Evolutionary conservation across 345 rosid genomes (phyloP).

Genomic region (Populus simonii): DNA sequence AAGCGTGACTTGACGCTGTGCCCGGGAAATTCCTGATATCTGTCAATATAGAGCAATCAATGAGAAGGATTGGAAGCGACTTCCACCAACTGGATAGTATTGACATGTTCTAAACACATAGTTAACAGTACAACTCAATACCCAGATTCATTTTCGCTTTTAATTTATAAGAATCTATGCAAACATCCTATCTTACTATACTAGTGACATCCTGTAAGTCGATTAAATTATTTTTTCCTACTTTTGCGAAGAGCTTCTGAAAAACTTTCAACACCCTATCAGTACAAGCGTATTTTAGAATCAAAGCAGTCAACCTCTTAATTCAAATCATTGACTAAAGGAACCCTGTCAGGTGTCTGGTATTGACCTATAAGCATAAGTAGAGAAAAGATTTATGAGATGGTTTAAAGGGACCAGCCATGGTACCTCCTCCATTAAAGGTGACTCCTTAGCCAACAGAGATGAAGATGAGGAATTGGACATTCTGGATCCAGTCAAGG

Average conservation of each 20-base stretch:
- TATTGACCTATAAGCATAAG: not conserved
- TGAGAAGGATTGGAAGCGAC: slow-evolving; percentile 12
- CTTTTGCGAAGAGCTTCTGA: not conserved
- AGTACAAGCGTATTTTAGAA: too few species aligned
- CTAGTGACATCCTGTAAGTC: not conserved
- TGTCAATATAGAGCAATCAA: slow-evolving; percentile 25
- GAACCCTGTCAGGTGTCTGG: not conserved
- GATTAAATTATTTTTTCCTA: not conserved
- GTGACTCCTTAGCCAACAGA: slow-evolving; percentile 72
- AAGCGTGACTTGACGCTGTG: slow-evolving; percentile 78
- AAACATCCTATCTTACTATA: not conserved
- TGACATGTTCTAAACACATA: not conserved
- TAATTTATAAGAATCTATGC: too few species aligned
- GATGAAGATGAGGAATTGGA: slow-evolving; percentile 72
- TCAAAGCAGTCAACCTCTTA: too few species aligned
- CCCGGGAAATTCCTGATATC: slow-evolving; percentile 57
- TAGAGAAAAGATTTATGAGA: not conserved
- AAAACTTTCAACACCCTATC: not conserved
- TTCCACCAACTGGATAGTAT: not conserved
- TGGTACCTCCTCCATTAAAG: slow-evolving; percentile 79
- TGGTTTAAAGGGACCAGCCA: not conserved
- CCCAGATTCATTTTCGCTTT: not conserved
- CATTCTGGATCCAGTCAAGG: slow-evolving; percentile 63
- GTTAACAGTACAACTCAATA: not conserved
- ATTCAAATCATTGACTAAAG: not conserved